These are phyloP conservation scores for Acacia crassicarpa DNA, from an alignment of 306 rosid genomes.

Conservation along the genomic window DNA sequence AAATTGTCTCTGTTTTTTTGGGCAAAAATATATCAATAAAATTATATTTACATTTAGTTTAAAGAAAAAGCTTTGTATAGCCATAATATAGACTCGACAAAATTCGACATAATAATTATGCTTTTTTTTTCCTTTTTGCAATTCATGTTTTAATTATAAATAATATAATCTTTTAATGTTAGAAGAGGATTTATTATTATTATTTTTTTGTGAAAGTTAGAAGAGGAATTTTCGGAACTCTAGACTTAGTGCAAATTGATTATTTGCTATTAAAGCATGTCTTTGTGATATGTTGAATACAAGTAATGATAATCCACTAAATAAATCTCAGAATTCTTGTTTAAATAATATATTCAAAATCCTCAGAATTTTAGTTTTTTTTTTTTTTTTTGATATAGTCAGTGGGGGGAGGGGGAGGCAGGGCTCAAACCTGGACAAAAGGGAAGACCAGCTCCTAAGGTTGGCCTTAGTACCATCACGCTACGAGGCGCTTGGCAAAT, in stretches of 20 bases:
- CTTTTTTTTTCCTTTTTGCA: no score
- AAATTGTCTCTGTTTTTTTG: neutral
- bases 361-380: neutral
- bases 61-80: neutral
- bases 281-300: neutral
- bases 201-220: neutral
- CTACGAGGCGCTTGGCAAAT: no score
- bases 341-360: neutral
- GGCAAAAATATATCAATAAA: neutral
- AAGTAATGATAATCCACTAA: slow-evolving; percentile 9
- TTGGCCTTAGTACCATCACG: no score
- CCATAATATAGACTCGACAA: neutral
- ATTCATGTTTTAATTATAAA: neutral
- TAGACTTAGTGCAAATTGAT: neutral
- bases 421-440: no score
- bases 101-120: neutral
- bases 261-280: neutral
- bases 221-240: neutral
- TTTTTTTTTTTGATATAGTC: no score
- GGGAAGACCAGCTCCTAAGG: no score
- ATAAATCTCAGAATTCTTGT: neutral
- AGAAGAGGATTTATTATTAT: neutral
- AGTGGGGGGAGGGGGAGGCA: no score
- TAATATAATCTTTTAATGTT: neutral
- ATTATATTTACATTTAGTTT: neutral